A percentile compares a stretch with the other conserved stretches of the same genome.
phyloP scores from a whole-genome alignment of 2,329 filamentous ascomycete species.

The Stemphylium lycopersici region DNA sequence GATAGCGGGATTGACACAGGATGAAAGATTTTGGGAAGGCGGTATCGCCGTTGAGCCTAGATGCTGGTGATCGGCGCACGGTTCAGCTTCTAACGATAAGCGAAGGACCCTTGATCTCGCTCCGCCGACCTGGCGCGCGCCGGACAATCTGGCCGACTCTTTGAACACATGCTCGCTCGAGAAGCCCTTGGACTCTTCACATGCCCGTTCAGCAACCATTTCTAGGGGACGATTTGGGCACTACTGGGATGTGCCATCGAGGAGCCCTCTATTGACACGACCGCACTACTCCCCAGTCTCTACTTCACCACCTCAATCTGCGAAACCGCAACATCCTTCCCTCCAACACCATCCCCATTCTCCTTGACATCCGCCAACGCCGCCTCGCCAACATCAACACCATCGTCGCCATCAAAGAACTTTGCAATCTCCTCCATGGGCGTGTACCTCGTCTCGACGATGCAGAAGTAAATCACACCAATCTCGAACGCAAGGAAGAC shows the following conservation, averaged over 20 bases:
- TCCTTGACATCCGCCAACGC: slow-evolving; percentile 21
- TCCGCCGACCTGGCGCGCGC: background rate
- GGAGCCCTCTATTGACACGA: too few relatives aligned
- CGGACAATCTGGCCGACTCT: background rate
- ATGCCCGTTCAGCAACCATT: too few relatives aligned
- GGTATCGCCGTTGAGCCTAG: slow-evolving; percentile 1
- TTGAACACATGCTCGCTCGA: too few relatives aligned
- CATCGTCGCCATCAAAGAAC: slow-evolving; percentile 22
- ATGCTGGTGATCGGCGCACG: slow-evolving; percentile 2
- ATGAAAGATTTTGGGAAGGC: slow-evolving; percentile 7
- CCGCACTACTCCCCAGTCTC: background rate
- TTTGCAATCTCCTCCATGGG: slow-evolving; percentile 26
- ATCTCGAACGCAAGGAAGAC: slow-evolving; percentile 21
- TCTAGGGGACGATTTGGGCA: too few relatives aligned
- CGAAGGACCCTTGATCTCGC: slow-evolving; percentile 3
- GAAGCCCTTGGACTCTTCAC: too few relatives aligned
- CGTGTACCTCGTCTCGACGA: slow-evolving; percentile 24
- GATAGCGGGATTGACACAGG: slow-evolving; percentile 5
- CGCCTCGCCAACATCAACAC: slow-evolving; percentile 19
- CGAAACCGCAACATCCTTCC: slow-evolving; percentile 1
- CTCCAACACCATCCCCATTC: slow-evolving; percentile 3
- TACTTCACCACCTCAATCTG: slow-evolving; percentile 1
- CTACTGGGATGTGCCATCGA: too few relatives aligned
- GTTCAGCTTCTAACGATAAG: background rate
- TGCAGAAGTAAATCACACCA: slow-evolving; percentile 19